These are phyloP conservation scores for Mortierella sp. DNA, from an alignment of 371 early-diverging fungal genomes.

Conservation along the genomic window DNA sequence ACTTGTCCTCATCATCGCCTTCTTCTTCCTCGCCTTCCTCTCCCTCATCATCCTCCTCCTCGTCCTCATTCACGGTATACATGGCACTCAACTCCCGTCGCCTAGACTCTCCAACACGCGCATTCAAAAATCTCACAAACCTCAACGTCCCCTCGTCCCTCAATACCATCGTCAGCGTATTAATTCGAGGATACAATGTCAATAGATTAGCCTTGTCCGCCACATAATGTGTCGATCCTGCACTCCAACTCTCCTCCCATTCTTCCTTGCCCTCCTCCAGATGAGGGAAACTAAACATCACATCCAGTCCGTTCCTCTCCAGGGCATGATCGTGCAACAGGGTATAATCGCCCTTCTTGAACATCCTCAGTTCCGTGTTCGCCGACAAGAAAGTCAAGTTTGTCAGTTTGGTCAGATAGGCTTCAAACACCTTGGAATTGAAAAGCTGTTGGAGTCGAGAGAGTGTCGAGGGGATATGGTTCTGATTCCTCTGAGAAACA, in stretches of 20 bases:
- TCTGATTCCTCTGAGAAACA: slow-evolving; percentile 31
- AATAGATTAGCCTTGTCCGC: slow-evolving; percentile 68
- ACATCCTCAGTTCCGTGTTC: slow-evolving; percentile 63
- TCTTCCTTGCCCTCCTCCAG: slow-evolving; percentile 23
- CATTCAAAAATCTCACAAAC: slow-evolving; percentile 68
- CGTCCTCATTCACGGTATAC: slow-evolving; percentile 44
- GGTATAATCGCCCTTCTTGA: slow-evolving; percentile 70
- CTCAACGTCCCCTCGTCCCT: slow-evolving; percentile 67
- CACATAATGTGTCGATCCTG: slow-evolving; percentile 71
- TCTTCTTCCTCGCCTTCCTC: slow-evolving; percentile 23
- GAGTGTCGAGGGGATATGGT: slow-evolving; percentile 29
- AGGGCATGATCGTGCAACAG: slow-evolving; percentile 68
- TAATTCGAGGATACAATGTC: slow-evolving; percentile 62
- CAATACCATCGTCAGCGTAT: slow-evolving; percentile 67
- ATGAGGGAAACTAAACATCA: slow-evolving; percentile 59
- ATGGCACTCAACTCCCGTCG: slow-evolving; percentile 51
- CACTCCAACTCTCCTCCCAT: slow-evolving; percentile 65
- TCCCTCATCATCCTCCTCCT: slow-evolving; percentile 45
- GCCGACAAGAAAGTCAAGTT: slow-evolving; percentile 35
- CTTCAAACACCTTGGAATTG: slow-evolving; percentile 60
- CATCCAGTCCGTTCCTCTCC: slow-evolving; percentile 72
- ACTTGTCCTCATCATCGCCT: slow-evolving; percentile 12
- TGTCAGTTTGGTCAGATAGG: slow-evolving; percentile 56
- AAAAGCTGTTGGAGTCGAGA: slow-evolving; percentile 52
- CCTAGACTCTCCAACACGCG: slow-evolving; percentile 53